Evolutionary conservation across 768 basidiomycete species (phyloP).

Genomic region (Paxillus ammoniavirescens): DNA sequence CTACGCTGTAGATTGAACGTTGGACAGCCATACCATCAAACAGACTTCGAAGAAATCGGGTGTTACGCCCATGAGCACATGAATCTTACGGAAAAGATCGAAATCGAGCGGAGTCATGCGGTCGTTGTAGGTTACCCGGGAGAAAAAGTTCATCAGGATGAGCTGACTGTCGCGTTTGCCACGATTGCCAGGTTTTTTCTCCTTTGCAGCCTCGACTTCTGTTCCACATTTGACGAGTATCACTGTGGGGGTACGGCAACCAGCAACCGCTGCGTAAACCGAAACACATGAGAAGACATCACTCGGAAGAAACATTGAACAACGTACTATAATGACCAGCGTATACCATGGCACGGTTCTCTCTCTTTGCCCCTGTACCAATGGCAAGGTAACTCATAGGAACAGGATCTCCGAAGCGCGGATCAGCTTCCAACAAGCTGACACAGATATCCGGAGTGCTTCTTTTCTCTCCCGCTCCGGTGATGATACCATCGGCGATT

Average conservation of each 20-base stretch:
- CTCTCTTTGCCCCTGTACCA: conserved; percentile 82
- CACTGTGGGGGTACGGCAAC: conserved; percentile 90
- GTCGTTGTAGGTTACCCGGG: conserved; percentile 98
- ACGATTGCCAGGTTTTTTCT: conserved; percentile 96
- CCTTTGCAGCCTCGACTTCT: conserved; percentile 73
- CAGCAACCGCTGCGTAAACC: conserved; percentile 60
- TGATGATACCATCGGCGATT: conserved; percentile 98
- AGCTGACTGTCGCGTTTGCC: conserved; percentile 99
- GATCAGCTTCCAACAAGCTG: conserved; percentile 85
- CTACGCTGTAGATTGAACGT: not conserved
- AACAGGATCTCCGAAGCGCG: conserved; percentile 91
- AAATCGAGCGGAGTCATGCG: conserved; percentile 98
- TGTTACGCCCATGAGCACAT: conserved; percentile 96
- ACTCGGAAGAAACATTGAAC: not conserved
- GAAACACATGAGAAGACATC: conserved; percentile 1
- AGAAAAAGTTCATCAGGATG: conserved; percentile 99
- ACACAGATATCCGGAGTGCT: conserved; percentile 98
- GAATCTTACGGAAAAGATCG: conserved; percentile 96
- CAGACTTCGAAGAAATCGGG: conserved; percentile 98
- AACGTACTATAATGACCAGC: conserved; percentile 97
- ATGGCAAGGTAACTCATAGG: conserved; percentile 94
- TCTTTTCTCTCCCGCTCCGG: conserved; percentile 91
- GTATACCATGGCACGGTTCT: conserved; percentile 97
- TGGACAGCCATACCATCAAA: conserved; percentile 74
- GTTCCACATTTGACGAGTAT: conserved; percentile 97